Conservation (phyloP, 495 filamentous ascomycete genomes). For the Penicillium diatomitis region DNA sequence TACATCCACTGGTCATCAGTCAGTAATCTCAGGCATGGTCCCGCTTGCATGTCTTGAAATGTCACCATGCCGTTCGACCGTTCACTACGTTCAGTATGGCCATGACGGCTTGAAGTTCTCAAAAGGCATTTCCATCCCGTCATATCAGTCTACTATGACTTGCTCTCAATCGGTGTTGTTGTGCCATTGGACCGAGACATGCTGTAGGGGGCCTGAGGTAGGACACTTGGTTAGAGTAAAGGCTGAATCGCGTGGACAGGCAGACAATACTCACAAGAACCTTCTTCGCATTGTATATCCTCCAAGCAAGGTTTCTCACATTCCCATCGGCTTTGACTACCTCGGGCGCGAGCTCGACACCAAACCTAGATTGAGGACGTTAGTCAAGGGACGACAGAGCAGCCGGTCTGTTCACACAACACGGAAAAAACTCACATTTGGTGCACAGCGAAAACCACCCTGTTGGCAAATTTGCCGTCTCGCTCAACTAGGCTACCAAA, state of each 20-base stretch:
- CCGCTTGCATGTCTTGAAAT: too few relatives aligned
- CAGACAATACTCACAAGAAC: constrained; percentile 61
- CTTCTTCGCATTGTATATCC: constrained; percentile 90
- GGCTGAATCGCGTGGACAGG: too few relatives aligned
- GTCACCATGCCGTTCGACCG: too few relatives aligned
- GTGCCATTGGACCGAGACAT: constrained; percentile 37
- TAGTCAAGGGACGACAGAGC: constrained; percentile 1
- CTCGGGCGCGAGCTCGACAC: constrained; percentile 86
- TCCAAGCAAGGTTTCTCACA: constrained; percentile 85
- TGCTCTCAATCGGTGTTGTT: constrained; percentile 29
- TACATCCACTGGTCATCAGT: too few relatives aligned
- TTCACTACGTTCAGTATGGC: too few relatives aligned
- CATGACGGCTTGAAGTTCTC: too few relatives aligned
- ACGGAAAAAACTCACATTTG: constrained; percentile 56
- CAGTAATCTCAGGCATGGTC: too few relatives aligned
- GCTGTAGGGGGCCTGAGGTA: constrained; percentile 36
- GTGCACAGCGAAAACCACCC: constrained; percentile 87
- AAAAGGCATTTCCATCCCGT: too few relatives aligned
- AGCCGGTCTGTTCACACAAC: too few relatives aligned
- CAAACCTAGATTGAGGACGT: constrained; percentile 49
- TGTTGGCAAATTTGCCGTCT: constrained; percentile 76
- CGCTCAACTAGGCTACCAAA: constrained; percentile 78
- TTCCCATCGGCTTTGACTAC: constrained; percentile 91
- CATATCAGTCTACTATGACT: constrained; percentile 4
- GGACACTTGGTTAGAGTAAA: neutral